phyloP scores from a whole-genome alignment of 2,329 filamentous ascomycete species.

The Colletotrichum orchidophilum region DNA sequence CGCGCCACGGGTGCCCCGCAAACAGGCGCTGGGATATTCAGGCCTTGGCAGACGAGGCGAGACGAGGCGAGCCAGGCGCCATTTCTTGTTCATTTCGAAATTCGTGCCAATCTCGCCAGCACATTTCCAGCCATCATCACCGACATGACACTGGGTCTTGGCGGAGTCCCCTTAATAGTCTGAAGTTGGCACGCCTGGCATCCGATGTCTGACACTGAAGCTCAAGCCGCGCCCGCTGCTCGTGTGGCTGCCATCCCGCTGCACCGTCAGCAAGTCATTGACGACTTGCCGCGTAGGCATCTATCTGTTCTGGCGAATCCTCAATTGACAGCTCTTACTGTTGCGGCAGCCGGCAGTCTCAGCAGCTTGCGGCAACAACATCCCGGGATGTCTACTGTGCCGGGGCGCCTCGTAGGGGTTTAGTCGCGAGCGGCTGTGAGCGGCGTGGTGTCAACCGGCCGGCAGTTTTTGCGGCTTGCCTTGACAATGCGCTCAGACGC shows the following conservation, averaged over 20 bases:
- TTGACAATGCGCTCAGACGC: not conserved
- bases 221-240: not conserved
- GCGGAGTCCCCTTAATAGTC: constrained; percentile 20
- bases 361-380: too few species aligned
- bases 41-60: constrained; percentile 11
- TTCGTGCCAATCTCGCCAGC: constrained; percentile 25
- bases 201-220: constrained; percentile 15
- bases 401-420: not conserved
- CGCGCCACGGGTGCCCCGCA: not conserved
- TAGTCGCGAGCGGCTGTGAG: not conserved
- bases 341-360: not conserved
- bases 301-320: too few species aligned
- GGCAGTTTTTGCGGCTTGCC: not conserved
- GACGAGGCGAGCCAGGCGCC: constrained; percentile 12
- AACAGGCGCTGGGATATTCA: not conserved
- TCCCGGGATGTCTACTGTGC: not conserved
- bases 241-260: not conserved
- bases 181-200: constrained; percentile 2
- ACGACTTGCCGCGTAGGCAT: not conserved
- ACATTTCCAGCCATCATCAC: not conserved
- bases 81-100: constrained; percentile 15
- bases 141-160: constrained; percentile 14
- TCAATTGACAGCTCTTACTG: not conserved
- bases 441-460: not conserved
- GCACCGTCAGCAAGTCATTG: not conserved